Evolutionary conservation across 441 rosid species (phyloP), one percentile per base, ranked within the genome.

Genomic region (Omphalea diandra): DNA sequence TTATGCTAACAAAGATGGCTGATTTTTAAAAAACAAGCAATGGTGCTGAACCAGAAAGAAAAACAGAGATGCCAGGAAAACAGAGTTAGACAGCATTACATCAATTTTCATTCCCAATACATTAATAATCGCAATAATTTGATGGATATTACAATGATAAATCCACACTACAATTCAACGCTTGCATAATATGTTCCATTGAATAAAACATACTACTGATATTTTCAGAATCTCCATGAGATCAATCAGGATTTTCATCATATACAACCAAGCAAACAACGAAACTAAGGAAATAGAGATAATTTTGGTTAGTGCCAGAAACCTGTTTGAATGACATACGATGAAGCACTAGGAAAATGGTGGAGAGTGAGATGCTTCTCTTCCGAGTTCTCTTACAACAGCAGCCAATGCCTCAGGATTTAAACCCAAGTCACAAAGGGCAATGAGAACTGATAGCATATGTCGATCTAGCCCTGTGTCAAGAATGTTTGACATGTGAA

Each of bases 371-470:
- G 79, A 36, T 7, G 77, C 50, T 32, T 81, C 77, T 3, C 77
- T 73, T 3, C 75, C 79, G 49, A 86, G 85, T 78, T 87, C 96
- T 75, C 86, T 87, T 46, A 86, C 88, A 27, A 85, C 80, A 38
- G 96, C 84, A 33, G 93, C 89, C 22, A 89, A 58, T 35, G 93
- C 84, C 66, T 87, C 91, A n/a, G 93, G 96, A 75, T 89, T 89
- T 50, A 85, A 76, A 67, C 95, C 89, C 61, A 89, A 83, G 60
- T 89, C 93, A 54, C 93, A 86, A 24, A 87, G 84, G 26, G 89
- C 90, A 31, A 89, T 83, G 35, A 87, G 84, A 59, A 89, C 77
- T 7, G 95, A 89, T 63, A 89, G 85, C 2, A 89, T 84, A 68
- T 87, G 90, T 58, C 89, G 84, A 47, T 89, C 93, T 2, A 89